phyloP scores from a whole-genome alignment of 257 asterid species.

The Solanum appendiculatum region DNA sequence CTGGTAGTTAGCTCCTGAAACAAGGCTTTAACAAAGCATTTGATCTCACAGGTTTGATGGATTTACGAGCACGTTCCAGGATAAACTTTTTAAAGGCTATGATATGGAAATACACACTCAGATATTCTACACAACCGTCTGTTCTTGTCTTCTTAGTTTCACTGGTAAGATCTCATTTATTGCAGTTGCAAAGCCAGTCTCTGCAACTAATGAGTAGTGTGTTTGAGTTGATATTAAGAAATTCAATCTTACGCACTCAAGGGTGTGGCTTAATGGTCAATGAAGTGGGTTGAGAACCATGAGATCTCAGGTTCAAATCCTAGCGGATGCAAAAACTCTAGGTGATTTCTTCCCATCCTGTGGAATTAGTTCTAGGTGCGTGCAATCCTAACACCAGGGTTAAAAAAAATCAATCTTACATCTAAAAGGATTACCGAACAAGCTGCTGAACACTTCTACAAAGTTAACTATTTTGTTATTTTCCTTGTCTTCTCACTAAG shows the following conservation, averaged over 20 bases:
- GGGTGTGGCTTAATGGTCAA: neutral
- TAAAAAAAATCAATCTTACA: neutral
- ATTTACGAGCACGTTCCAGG: slow-evolving; percentile 98
- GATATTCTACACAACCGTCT: slow-evolving; percentile 86
- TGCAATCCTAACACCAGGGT: neutral
- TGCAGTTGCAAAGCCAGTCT: neutral
- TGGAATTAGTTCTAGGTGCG: neutral
- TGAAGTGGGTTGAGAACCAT: neutral
- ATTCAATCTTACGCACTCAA: neutral
- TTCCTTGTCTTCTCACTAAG: neutral
- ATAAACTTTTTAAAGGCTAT: slow-evolving; percentile 91
- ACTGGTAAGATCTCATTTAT: slow-evolving; percentile 40
- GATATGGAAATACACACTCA: slow-evolving; percentile 98
- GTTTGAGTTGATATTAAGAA: neutral
- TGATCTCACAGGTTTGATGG: slow-evolving; percentile 80
- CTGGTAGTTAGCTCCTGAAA: neutral
- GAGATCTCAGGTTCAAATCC: neutral
- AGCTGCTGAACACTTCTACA: neutral
- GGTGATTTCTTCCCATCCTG: neutral
- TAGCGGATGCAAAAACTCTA: neutral
- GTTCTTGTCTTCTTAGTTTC: slow-evolving; percentile 94
- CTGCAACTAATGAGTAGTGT: neutral
- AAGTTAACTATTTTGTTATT: neutral
- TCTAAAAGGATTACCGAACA: neutral
- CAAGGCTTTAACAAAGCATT: neutral